A percentile compares a stretch with the other conserved stretches of the same genome.
Evolutionary conservation across 176 grass and related monocot genomes (phyloP).

Genomic region (Triticum turgidum): DNA sequence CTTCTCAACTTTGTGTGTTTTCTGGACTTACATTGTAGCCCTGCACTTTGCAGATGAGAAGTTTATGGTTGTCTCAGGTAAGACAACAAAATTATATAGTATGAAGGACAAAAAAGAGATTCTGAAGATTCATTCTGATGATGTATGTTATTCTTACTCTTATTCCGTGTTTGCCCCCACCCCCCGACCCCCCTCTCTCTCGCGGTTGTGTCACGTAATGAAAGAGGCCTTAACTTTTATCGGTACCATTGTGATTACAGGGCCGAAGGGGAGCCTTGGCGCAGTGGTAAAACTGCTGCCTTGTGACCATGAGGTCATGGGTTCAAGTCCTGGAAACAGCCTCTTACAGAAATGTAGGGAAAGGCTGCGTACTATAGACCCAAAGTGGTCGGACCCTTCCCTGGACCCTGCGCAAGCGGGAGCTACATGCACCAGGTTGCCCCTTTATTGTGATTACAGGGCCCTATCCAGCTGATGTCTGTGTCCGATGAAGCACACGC

Average conservation of each 20-base stretch:
- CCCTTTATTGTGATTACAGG: constrained; percentile 24
- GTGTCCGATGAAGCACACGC: constrained; percentile 40
- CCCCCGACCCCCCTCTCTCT: background rate
- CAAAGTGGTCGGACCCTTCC: too few relatives aligned
- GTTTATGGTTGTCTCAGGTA: constrained; percentile 49
- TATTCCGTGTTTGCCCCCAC: too few relatives aligned
- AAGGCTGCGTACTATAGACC: too few relatives aligned
- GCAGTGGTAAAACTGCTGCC: too few relatives aligned
- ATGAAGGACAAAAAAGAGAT: constrained; percentile 47
- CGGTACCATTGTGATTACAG: constrained; percentile 19
- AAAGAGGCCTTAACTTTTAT: constrained; percentile 10
- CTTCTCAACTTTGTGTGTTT: background rate
- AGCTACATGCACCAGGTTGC: too few relatives aligned
- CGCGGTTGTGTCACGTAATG: background rate
- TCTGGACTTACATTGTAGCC: constrained; percentile 16
- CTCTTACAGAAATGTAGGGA: too few relatives aligned
- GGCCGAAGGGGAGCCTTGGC: background rate
- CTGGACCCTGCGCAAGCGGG: too few relatives aligned
- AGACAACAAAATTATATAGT: constrained; percentile 38
- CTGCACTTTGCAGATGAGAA: constrained; percentile 43
- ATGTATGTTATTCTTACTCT: constrained; percentile 14
- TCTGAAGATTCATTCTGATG: constrained; percentile 47
- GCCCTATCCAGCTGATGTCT: constrained; percentile 37
- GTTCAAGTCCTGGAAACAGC: too few relatives aligned
- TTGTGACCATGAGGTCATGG: too few relatives aligned